phyloP scores from a whole-genome alignment of 352 stramenopile genomes.

The Pelagophyceae sp. region DNA sequence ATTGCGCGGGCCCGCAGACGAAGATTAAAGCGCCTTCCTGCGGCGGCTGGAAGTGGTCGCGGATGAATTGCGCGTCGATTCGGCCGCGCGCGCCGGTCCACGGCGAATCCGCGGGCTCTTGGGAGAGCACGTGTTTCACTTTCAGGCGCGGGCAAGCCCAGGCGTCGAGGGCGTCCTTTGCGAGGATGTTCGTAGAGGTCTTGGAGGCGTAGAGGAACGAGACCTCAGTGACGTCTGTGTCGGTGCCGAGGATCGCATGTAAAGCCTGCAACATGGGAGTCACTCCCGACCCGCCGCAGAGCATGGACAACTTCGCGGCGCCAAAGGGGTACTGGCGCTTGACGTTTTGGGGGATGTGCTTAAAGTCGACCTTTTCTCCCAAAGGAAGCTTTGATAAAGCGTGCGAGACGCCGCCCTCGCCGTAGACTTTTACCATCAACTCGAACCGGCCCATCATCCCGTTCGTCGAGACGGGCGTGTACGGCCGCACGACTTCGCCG shows the following conservation, averaged over 20 bases:
- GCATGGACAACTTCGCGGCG: constrained; percentile 71
- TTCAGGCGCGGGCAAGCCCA: too few species aligned
- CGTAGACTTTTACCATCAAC: constrained; percentile 44
- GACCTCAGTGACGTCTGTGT: constrained; percentile 32
- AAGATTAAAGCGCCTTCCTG: constrained; percentile 47
- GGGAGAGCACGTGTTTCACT: constrained; percentile 40
- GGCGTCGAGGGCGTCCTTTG: constrained; percentile 42
- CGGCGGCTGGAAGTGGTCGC: constrained; percentile 35
- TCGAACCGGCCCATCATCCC: constrained; percentile 47
- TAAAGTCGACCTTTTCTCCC: constrained; percentile 41
- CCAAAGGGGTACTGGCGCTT: constrained; percentile 70
- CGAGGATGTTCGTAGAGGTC: constrained; percentile 46
- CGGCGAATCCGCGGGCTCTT: constrained; percentile 40
- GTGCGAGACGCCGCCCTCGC: neutral
- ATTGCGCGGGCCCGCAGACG: constrained; percentile 52
- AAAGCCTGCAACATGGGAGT: constrained; percentile 84
- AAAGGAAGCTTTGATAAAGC: constrained; percentile 1
- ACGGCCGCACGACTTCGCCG: constrained; percentile 37
- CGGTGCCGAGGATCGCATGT: constrained; percentile 47
- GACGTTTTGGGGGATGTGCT: constrained; percentile 54
- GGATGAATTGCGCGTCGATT: constrained; percentile 43
- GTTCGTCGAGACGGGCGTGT: constrained; percentile 58
- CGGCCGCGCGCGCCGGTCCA: constrained; percentile 43
- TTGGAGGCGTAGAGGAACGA: constrained; percentile 48
- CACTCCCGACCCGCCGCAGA: constrained; percentile 84